These are phyloP conservation scores for Bruguiera parviflora DNA, from an alignment of 345 rosid species.

Conservation along the genomic window DNA sequence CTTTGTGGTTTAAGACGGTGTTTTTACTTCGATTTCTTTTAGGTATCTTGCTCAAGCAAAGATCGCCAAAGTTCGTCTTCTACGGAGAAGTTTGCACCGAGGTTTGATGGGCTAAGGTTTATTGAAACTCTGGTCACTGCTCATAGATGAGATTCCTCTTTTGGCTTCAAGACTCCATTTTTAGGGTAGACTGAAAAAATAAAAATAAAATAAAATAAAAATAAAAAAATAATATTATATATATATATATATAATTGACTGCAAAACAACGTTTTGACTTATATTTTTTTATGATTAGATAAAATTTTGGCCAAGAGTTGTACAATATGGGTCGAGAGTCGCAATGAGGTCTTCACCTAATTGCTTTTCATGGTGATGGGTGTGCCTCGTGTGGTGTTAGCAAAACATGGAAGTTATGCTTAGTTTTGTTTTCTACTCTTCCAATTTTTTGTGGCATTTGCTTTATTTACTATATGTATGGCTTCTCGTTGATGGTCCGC, in stretches of 20 bases:
- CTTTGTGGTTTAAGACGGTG: background rate
- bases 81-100: conserved; percentile 29
- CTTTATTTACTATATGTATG: too few relatives aligned
- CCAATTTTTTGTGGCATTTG: background rate
- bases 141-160: conserved; percentile 17
- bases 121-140: conserved; percentile 35
- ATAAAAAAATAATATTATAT: too few relatives aligned
- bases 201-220: too few relatives aligned
- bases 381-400: background rate
- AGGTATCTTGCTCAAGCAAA: conserved; percentile 15
- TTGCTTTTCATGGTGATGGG: background rate
- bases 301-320: background rate
- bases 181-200: too few relatives aligned
- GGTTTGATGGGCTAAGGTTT: conserved; percentile 32
- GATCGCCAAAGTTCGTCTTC: conserved; percentile 12
- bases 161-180: too few relatives aligned
- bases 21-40: background rate
- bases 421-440: conserved; percentile 1
- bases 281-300: background rate
- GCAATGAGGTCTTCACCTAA: background rate
- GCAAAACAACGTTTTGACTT: conserved; percentile 6
- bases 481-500: background rate
- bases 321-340: background rate
- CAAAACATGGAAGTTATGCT: background rate
- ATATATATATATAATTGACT: too few relatives aligned